Base-by-base conservation (phyloP, 257 asterid genomes). In the Dorcoceras hygrometricum region DNA sequence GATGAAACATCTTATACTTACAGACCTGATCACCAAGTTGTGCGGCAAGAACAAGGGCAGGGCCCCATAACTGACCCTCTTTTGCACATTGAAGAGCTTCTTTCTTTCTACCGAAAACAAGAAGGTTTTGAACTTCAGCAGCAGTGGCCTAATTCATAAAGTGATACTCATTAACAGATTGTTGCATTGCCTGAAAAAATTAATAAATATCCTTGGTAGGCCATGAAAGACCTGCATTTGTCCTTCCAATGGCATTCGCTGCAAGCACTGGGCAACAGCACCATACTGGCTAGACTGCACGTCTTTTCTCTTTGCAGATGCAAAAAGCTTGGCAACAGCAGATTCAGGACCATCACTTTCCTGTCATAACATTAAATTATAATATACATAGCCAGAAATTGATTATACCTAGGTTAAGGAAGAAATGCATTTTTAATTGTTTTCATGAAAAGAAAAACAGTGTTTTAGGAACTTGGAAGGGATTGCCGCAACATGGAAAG, bases 21-120 rank as follows among this genome's bases (percentile, higher is more conserved):
- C 77, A 48, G 54, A 85, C 99, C 86, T 90, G 96, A 74, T 88
- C 89, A 28, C 96, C 96, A 70, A 94, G 95, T 75, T 84, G 99
- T 56, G 97, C 99, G 73, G 97, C 97, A 72, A 94, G 97, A 75
- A 88, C 87, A 76, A 94, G 91, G 68, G 99, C 97, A 71, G 94
- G 97, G 39, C 97, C 96, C 99, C 99, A 94, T 81, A 94, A 70
- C 71, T 88, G 97, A 71, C 99, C 97, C 83, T 88, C 95, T 75
- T 88, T 97, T 64, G 99, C 99, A 85, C 86, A 74, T 63, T 83
- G 88, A 68, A 94, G 79, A 62, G 97, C 99, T 76, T 94, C 99
- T 75, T 69, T 86, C 83, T 90, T 94, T 75, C 90, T 94, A 67
- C 99, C 99, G 74, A 95, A 90, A 70, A 90, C 97, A 69, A 94